These are phyloP conservation scores for Yamadazyma dushanensis DNA, from an alignment of 1,139 yeast genomes.

Conservation along the genomic window DNA sequence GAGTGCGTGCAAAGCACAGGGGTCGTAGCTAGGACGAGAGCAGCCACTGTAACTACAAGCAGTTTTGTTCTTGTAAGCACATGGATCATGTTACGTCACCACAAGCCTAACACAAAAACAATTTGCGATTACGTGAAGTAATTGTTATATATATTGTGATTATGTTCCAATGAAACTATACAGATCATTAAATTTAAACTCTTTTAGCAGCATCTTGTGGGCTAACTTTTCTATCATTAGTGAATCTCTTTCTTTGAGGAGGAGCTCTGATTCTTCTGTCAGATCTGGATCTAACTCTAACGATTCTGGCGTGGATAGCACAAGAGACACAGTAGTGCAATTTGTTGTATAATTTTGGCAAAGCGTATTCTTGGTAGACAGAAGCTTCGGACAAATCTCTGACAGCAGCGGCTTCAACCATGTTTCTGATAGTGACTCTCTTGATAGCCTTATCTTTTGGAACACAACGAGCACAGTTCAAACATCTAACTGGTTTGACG, in stretches of 20 bases:
- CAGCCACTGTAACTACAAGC: too few relatives aligned
- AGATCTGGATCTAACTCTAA: slow-evolving; percentile 98
- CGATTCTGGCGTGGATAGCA: slow-evolving; percentile 99
- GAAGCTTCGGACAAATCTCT: slow-evolving; percentile 99
- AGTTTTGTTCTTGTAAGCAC: too few relatives aligned
- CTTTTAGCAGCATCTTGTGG: slow-evolving; percentile 98
- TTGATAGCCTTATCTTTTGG: slow-evolving; percentile 99
- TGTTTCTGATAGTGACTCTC: slow-evolving; percentile 99
- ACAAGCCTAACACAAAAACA: not conserved
- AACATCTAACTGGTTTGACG: slow-evolving; percentile 99
- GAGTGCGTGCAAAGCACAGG: slow-evolving; percentile 2
- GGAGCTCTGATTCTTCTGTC: slow-evolving; percentile 99
- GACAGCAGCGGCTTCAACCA: slow-evolving; percentile 99
- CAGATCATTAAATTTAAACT: slow-evolving; percentile 39
- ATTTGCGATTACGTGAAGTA: too few relatives aligned
- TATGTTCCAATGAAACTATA: slow-evolving; percentile 12
- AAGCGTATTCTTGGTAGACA: slow-evolving; percentile 98
- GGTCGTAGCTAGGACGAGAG: too few relatives aligned
- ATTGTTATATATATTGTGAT: slow-evolving; percentile 6
- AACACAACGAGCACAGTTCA: slow-evolving; percentile 99
- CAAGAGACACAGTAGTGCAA: slow-evolving; percentile 99
- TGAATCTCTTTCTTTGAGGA: slow-evolving; percentile 98
- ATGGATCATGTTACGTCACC: too few relatives aligned
- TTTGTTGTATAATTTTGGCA: slow-evolving; percentile 99
- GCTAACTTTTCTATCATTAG: slow-evolving; percentile 92